Conservation (phyloP, 2,329 filamentous ascomycete genomes). For the Penicillium palitans region DNA sequence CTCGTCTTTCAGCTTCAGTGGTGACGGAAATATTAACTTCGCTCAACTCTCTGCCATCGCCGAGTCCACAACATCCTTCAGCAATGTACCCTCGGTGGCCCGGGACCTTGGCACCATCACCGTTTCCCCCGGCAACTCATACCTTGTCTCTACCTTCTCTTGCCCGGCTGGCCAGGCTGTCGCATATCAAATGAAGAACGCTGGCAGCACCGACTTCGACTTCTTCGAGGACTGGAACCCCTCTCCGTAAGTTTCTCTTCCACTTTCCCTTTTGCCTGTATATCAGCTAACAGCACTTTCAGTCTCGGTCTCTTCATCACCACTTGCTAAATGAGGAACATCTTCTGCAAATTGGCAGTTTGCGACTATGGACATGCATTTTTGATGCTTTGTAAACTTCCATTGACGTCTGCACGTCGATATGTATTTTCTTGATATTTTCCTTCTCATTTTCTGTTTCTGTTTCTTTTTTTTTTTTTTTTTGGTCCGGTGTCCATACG, state of each 20-base stretch:
- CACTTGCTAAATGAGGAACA: conserved; percentile 34
- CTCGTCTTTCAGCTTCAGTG: conserved; percentile 57
- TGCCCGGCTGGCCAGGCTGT: conserved; percentile 58
- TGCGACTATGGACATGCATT: background rate
- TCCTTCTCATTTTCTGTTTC: background rate
- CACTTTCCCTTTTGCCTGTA: background rate
- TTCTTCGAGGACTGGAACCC: conserved; percentile 67
- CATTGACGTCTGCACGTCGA: background rate
- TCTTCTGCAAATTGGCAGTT: background rate
- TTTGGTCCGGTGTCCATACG: background rate
- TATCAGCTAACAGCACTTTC: conserved; percentile 16
- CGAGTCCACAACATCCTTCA: conserved; percentile 53
- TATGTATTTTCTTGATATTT: conserved; percentile 3
- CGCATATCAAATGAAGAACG: conserved; percentile 53
- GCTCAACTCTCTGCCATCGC: conserved; percentile 51
- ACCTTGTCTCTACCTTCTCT: conserved; percentile 54
- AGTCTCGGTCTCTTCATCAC: conserved; percentile 47
- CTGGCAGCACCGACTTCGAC: conserved; percentile 53
- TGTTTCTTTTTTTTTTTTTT: too few relatives aligned
- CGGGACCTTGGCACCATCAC: conserved; percentile 47
- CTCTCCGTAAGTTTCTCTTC: conserved; percentile 41
- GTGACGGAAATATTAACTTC: conserved; percentile 57
- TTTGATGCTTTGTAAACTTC: conserved; percentile 3
- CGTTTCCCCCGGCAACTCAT: conserved; percentile 56
- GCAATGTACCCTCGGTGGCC: conserved; percentile 51